Conservation (phyloP, 768 basidiomycete species). For the Boletus sp. region DNA sequence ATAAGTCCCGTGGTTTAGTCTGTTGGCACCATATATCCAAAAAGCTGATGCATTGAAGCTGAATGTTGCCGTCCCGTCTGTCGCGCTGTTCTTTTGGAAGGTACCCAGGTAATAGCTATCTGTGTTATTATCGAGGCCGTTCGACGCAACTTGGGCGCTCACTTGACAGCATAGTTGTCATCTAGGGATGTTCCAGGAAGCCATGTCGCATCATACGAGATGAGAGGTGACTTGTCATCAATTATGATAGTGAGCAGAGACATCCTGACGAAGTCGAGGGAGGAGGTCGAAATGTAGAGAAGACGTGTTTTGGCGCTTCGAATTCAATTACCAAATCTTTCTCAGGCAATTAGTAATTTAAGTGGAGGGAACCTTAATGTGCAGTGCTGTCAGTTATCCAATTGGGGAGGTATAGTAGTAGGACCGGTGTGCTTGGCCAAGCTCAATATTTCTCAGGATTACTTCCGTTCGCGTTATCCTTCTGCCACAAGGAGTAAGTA, state of each 20-base stretch:
- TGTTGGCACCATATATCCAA: constrained; percentile 50
- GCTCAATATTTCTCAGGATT: not conserved
- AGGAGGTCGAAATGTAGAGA: not conserved
- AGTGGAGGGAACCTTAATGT: too few species aligned
- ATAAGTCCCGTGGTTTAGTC: constrained; percentile 46
- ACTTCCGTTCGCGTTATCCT: not conserved
- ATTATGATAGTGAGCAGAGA: constrained; percentile 23
- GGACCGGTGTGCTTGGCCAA: not conserved
- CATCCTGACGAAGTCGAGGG: constrained; percentile 11
- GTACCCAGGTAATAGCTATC: constrained; percentile 39
- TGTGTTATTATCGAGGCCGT: not conserved
- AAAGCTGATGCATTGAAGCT: constrained; percentile 50
- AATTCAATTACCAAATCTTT: not conserved
- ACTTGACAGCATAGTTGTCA: constrained; percentile 19
- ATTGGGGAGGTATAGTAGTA: not conserved
- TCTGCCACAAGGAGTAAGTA: not conserved
- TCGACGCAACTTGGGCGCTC: not conserved
- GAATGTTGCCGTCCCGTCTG: constrained; percentile 39
- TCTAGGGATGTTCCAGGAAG: constrained; percentile 19
- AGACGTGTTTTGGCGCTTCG: not conserved
- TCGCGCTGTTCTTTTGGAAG: constrained; percentile 35
- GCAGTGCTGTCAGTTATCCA: not conserved
- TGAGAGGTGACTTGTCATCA: constrained; percentile 34
- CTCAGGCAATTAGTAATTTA: not conserved
- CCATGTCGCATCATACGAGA: constrained; percentile 27